Evolutionary conservation across 345 rosid genomes (phyloP), one percentile per base, ranked within the genome.

Genomic region (Eucalyptus shirleyi): DNA sequence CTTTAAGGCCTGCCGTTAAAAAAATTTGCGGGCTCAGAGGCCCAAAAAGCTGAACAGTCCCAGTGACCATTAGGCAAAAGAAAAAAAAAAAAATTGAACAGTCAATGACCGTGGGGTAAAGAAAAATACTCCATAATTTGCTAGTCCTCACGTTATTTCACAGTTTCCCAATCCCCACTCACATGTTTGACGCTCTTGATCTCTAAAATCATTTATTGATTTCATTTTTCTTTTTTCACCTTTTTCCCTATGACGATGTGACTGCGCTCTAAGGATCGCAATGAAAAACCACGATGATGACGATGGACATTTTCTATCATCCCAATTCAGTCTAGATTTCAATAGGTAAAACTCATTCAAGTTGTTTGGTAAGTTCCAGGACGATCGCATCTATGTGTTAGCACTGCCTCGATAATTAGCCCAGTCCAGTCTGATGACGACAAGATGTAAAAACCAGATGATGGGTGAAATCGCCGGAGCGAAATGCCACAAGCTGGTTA

Each of bases 201-300:
- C 80, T n/a, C 40, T 8, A 32, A n/a, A 67, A 67, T 32, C 37
- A 18, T 16, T 4, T 32, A 12, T 32, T 3, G 19, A 67, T n/a
- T 16, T 67, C 5, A 30, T 30, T 65, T 62, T 62, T 2, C 8
- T 4, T 65, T 30, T 65, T 14, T 24, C 0, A 1, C n/a, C 18
- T 14, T 62, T 14, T 62, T 62, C n/a, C n/a, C 34, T 65, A 15
- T 1, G 0, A 5, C 23, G 6, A 17, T 17, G 9, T 8, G 18
- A 67, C 40, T 67, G 1, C 6, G 19, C 7, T 17, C 21, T 3
- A 9, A 32, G 40, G 0, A 69, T 1, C 23, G 24, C 42, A 32
- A 69, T 69, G 80, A 9, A 17, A 16, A 67, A 67, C 42, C 42
- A 8, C 7, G 2, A 32, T 5, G 81, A 32, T 10, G 42, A 32